These are phyloP conservation scores for Mariannaea elegans DNA, from an alignment of 2,329 filamentous ascomycete genomes.

Conservation along the genomic window DNA sequence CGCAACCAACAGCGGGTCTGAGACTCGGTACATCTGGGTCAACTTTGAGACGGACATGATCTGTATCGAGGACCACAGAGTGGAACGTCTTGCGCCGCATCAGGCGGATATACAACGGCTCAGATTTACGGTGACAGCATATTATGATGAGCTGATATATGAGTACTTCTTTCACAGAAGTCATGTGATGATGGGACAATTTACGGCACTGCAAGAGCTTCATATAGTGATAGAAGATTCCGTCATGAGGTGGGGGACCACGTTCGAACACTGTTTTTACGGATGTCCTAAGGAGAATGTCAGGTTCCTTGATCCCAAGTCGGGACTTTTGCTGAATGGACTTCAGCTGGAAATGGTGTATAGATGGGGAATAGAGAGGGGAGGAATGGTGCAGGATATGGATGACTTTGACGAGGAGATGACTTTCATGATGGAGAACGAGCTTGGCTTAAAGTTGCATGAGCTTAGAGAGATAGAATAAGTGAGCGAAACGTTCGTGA, in stretches of 20 bases:
- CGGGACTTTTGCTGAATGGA: slow-evolving; percentile 19
- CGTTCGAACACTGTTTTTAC: neutral
- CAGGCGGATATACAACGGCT: slow-evolving; percentile 25
- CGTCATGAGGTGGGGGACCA: slow-evolving; percentile 3
- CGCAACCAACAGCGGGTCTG: slow-evolving; percentile 1
- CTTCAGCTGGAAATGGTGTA: slow-evolving; percentile 14
- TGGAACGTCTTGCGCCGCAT: slow-evolving; percentile 11
- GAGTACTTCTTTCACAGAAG: slow-evolving; percentile 9
- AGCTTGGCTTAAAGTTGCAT: neutral
- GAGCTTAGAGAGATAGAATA: slow-evolving; percentile 3
- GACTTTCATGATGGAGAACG: neutral
- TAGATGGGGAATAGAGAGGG: neutral
- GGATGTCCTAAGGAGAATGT: slow-evolving; percentile 23
- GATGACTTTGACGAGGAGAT: slow-evolving; percentile 18
- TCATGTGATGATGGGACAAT: slow-evolving; percentile 1
- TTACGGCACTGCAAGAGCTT: slow-evolving; percentile 22
- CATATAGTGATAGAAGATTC: slow-evolving; percentile 17
- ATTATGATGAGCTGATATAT: slow-evolving; percentile 4
- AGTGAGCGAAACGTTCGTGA: neutral
- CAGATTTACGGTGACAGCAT: slow-evolving; percentile 10
- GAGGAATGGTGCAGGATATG: slow-evolving; percentile 17
- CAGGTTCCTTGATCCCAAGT: slow-evolving; percentile 21
- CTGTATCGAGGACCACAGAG: slow-evolving; percentile 2
- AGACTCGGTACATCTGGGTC: slow-evolving; percentile 25
- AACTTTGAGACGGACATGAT: slow-evolving; percentile 30